phyloP scores from a whole-genome alignment of 2,329 filamentous ascomycete genomes.

The Fusarium transvaalense region DNA sequence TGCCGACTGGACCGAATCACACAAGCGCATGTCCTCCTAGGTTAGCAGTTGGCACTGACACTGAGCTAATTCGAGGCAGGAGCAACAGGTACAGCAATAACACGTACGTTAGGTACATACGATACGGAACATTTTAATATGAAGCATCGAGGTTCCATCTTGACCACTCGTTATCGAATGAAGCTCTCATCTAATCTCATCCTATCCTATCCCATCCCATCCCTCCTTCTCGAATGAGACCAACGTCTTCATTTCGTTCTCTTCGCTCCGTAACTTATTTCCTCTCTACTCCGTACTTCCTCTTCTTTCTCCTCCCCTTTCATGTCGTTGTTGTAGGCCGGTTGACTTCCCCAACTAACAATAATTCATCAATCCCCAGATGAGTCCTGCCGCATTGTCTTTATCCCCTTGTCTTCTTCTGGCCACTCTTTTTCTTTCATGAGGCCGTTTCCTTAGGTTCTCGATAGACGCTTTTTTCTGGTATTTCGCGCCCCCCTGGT shows the following conservation, averaged over 20 bases:
- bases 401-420: slow-evolving; percentile 40
- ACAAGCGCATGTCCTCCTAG: slow-evolving; percentile 8
- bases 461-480: slow-evolving; percentile 33
- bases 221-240: slow-evolving; percentile 28
- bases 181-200: slow-evolving; percentile 40
- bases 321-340: slow-evolving; percentile 27
- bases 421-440: slow-evolving; percentile 48
- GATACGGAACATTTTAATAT: slow-evolving; percentile 15
- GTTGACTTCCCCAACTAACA: slow-evolving; percentile 27
- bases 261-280: slow-evolving; percentile 20
- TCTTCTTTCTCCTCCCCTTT: slow-evolving; percentile 10
- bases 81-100: slow-evolving; percentile 10
- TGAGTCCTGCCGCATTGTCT: slow-evolving; percentile 51
- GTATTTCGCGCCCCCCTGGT: slow-evolving; percentile 43
- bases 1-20: slow-evolving; percentile 13
- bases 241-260: slow-evolving; percentile 29
- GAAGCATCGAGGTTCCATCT: slow-evolving; percentile 29
- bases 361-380: slow-evolving; percentile 41
- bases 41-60: slow-evolving; percentile 12
- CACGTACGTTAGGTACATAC: background rate
- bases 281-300: slow-evolving; percentile 5
- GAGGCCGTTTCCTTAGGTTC: slow-evolving; percentile 46
- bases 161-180: slow-evolving; percentile 35
- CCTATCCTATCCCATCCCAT: slow-evolving; percentile 20
- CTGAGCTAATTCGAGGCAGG: slow-evolving; percentile 12